These are phyloP conservation scores for Pestalotiopsis sp. DNA, from an alignment of 2,329 filamentous ascomycete species.

Conservation along the genomic window DNA sequence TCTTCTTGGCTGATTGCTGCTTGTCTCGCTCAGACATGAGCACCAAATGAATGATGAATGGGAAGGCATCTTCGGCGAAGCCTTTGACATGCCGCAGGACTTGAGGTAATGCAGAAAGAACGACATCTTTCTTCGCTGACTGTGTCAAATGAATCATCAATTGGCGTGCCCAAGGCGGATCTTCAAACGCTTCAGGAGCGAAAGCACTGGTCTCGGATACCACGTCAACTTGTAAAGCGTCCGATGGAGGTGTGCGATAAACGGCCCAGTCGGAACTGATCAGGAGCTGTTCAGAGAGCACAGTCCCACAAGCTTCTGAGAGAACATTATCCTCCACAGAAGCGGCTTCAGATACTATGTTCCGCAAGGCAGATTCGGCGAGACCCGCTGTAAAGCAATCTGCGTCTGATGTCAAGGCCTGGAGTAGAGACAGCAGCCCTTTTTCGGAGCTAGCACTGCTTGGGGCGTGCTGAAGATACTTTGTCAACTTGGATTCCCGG, in stretches of 20 bases:
- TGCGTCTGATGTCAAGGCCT: slow-evolving; percentile 61
- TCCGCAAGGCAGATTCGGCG: slow-evolving; percentile 62
- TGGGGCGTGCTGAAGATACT: slow-evolving; percentile 50
- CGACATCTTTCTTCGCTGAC: slow-evolving; percentile 62
- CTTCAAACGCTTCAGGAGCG: slow-evolving; percentile 42
- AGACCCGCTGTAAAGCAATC: slow-evolving; percentile 59
- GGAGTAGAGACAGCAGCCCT: slow-evolving; percentile 64
- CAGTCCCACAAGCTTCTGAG: slow-evolving; percentile 52
- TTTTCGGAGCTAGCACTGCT: slow-evolving; percentile 62
- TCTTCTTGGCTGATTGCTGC: slow-evolving; percentile 59
- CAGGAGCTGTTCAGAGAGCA: slow-evolving; percentile 54
- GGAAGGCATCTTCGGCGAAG: slow-evolving; percentile 76
- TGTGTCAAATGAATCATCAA: slow-evolving; percentile 65
- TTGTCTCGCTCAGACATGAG: slow-evolving; percentile 69
- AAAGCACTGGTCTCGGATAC: slow-evolving; percentile 36
- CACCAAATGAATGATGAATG: slow-evolving; percentile 83
- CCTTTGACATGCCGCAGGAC: slow-evolving; percentile 68
- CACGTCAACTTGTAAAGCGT: slow-evolving; percentile 35
- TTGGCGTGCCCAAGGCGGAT: slow-evolving; percentile 61
- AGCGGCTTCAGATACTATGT: slow-evolving; percentile 57
- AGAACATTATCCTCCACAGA: slow-evolving; percentile 50
- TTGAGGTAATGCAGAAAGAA: slow-evolving; percentile 70
- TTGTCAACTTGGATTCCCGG: slow-evolving; percentile 58
- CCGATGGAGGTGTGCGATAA: slow-evolving; percentile 59
- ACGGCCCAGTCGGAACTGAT: slow-evolving; percentile 59